A percentile compares a stretch with the other conserved stretches of the same genome.
These are phyloP conservation scores for Fusarium liriodendri DNA, from an alignment of 2,329 filamentous ascomycete genomes.

Conservation along the genomic window DNA sequence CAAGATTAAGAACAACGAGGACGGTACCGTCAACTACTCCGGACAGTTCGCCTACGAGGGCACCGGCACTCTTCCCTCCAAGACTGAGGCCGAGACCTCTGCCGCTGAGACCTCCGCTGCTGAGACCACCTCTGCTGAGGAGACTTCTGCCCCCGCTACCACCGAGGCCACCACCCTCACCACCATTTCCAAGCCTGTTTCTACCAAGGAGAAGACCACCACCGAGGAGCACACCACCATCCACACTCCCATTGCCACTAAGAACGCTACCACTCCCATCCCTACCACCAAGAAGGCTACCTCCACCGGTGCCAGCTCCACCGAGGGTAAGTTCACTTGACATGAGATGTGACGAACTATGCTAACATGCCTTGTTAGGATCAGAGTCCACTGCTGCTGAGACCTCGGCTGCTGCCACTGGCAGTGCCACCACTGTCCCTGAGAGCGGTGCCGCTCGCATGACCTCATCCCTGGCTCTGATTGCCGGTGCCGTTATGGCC, in stretches of 20 bases:
- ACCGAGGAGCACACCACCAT: constrained; percentile 24
- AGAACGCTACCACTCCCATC: constrained; percentile 29
- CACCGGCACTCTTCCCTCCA: constrained; percentile 29
- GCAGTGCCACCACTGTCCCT: constrained; percentile 41
- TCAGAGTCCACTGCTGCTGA: constrained; percentile 12
- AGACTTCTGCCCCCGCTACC: constrained; percentile 16
- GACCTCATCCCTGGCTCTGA: constrained; percentile 47
- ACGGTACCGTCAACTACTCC: constrained; percentile 48
- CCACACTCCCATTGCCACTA: constrained; percentile 26
- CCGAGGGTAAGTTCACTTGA: constrained; percentile 5
- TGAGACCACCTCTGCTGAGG: constrained; percentile 6
- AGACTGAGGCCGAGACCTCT: constrained; percentile 17
- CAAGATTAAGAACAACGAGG: constrained; percentile 47
- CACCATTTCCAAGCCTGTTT: constrained; percentile 31
- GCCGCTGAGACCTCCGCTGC: constrained; percentile 19
- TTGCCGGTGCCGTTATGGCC: constrained; percentile 49
- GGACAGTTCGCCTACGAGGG: constrained; percentile 46
- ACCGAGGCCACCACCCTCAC: constrained; percentile 33
- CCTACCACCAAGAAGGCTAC: constrained; percentile 22
- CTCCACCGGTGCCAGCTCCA: background rate
- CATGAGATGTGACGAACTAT: fast-evolving
- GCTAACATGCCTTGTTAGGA: constrained; percentile 2
- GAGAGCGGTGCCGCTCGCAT: constrained; percentile 46
- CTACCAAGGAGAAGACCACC: constrained; percentile 21
- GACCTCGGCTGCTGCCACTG: constrained; percentile 1